A percentile compares a stretch with the other conserved stretches of the same genome.
phyloP scores from a whole-genome alignment of 495 filamentous ascomycete genomes.

The Friedmanniomyces simplex region DNA sequence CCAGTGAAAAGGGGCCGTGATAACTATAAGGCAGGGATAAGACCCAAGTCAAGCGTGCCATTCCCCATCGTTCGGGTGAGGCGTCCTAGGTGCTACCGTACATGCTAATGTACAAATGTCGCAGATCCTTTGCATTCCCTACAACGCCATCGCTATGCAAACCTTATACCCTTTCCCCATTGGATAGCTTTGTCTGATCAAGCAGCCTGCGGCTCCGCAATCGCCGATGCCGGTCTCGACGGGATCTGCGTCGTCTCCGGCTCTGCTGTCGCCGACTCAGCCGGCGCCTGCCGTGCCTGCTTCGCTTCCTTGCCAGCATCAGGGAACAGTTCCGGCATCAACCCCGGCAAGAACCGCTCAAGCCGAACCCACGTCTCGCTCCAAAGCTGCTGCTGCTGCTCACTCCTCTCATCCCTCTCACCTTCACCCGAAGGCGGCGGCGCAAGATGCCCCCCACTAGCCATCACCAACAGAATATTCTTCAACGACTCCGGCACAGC shows the following conservation, averaged over 20 bases:
- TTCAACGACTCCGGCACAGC: constrained; percentile 92
- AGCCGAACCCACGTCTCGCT: constrained; percentile 78
- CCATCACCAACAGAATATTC: constrained; percentile 95
- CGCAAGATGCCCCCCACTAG: constrained; percentile 73
- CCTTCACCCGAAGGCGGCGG: constrained; percentile 3
- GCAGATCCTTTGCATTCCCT: no score
- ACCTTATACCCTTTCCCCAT: no score
- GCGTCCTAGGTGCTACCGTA: no score
- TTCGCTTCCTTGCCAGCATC: constrained; percentile 19
- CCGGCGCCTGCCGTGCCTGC: neutral
- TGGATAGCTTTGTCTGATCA: neutral
- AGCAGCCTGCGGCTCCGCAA: neutral
- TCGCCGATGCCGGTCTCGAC: neutral
- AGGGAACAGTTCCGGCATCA: constrained; percentile 43
- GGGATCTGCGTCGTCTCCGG: neutral
- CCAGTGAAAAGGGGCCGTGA: no score
- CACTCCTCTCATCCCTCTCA: constrained; percentile 29
- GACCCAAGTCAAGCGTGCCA: no score
- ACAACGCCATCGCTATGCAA: no score
- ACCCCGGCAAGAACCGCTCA: constrained; percentile 76
- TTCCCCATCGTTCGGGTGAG: no score
- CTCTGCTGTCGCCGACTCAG: neutral
- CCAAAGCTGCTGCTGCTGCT: constrained; percentile 54
- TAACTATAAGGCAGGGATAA: no score
- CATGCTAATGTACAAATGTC: no score